A percentile compares a stretch with the other conserved stretches of the same genome.
Evolutionary conservation across 805 yeast genomes (phyloP).

Genomic region (Wickerhamiella kurtzmanii): DNA sequence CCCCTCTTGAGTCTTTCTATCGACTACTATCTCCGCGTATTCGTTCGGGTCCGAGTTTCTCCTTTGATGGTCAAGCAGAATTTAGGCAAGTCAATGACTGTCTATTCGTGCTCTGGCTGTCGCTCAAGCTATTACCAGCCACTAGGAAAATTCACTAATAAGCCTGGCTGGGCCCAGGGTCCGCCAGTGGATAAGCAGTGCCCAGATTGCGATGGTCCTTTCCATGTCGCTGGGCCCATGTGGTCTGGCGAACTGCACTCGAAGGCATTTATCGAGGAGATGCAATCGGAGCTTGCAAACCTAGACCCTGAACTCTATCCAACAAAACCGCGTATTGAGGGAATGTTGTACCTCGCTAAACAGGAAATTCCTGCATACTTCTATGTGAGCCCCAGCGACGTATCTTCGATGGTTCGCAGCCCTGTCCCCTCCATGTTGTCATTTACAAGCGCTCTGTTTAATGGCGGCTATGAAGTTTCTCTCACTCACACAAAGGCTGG

Average conservation of each 20-base stretch:
- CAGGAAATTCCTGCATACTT: constrained; percentile 64
- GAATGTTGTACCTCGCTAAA: constrained; percentile 78
- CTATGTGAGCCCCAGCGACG: constrained; percentile 66
- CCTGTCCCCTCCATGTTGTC: constrained; percentile 70
- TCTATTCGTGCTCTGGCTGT: constrained; percentile 81
- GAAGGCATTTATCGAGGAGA: constrained; percentile 46
- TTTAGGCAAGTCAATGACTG: constrained; percentile 61
- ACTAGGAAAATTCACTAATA: constrained; percentile 46
- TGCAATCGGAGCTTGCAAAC: constrained; percentile 41
- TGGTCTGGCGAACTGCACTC: constrained; percentile 77
- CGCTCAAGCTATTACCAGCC: constrained; percentile 57
- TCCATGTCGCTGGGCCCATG: constrained; percentile 92
- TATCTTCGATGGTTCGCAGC: constrained; percentile 63
- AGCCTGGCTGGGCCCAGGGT: constrained; percentile 54
- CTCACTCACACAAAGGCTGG: constrained; percentile 82
- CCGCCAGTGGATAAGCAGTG: constrained; percentile 52
- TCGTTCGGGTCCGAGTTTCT: constrained; percentile 61
- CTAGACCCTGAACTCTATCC: constrained; percentile 50
- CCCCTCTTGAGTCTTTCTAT: constrained; percentile 78
- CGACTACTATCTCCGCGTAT: constrained; percentile 83
- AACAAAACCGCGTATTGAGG: constrained; percentile 73
- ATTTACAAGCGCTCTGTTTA: constrained; percentile 68
- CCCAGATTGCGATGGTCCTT: constrained; percentile 50
- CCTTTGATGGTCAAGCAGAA: constrained; percentile 74
- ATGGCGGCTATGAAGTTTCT: constrained; percentile 69